Conservation (phyloP, 139 green algal species). For the Dunaliella sp. region DNA sequence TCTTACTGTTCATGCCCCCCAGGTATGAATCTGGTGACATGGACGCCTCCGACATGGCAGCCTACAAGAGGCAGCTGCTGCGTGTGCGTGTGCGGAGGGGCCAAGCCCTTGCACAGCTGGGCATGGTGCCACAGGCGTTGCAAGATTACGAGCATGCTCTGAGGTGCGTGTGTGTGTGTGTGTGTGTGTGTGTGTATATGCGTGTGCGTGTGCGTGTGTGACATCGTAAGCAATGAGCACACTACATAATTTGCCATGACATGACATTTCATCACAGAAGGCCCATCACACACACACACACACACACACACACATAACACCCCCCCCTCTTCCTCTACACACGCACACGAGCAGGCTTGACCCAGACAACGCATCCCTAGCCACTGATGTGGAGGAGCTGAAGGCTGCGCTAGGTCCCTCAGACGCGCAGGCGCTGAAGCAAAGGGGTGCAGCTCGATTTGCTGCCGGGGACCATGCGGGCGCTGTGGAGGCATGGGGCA, state of each 20-base stretch:
- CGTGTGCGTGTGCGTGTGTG: too few relatives aligned
- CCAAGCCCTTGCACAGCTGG: constrained; percentile 13
- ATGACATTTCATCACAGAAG: too few relatives aligned
- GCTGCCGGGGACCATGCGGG: constrained; percentile 33
- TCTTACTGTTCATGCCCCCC: too few relatives aligned
- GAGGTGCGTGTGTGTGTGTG: constrained; percentile 4
- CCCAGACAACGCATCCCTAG: constrained; percentile 9
- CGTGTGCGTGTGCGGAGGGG: constrained; percentile 20
- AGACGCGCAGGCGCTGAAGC: constrained; percentile 22
- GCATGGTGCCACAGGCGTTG: constrained; percentile 14
- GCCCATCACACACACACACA: too few relatives aligned
- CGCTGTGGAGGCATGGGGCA: constrained; percentile 35
- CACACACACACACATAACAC: too few relatives aligned
- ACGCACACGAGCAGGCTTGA: neutral
- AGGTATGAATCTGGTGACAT: constrained; percentile 10
- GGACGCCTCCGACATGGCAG: neutral
- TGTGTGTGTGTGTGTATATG: neutral
- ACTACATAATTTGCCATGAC: too few relatives aligned
- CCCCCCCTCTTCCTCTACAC: too few relatives aligned
- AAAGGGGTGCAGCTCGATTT: constrained; percentile 38
- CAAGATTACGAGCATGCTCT: constrained; percentile 30
- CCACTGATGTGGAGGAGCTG: constrained; percentile 37
- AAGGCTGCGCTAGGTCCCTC: constrained; percentile 22
- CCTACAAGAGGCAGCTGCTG: constrained; percentile 9
- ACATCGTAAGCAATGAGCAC: too few relatives aligned